Evolutionary conservation across 2,329 filamentous ascomycete species (phyloP).

Genomic region (Camillea tinctor): DNA sequence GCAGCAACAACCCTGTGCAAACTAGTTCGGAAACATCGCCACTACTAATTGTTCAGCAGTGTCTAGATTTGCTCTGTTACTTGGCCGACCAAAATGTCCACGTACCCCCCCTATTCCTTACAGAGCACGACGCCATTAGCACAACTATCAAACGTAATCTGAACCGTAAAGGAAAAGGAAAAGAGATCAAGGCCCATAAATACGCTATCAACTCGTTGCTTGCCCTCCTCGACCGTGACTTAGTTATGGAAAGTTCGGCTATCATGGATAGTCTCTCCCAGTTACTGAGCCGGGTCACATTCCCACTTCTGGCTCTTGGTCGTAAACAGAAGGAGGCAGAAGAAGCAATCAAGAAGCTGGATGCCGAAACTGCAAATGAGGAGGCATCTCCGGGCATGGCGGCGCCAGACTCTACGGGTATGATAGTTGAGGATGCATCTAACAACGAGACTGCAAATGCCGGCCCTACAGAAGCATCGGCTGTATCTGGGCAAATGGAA

Average conservation of each 20-base stretch:
- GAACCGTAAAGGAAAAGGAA: slow-evolving; percentile 82
- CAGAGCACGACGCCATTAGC: slow-evolving; percentile 78
- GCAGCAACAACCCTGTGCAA: slow-evolving; percentile 43
- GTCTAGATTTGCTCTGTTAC: slow-evolving; percentile 79
- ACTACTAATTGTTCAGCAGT: slow-evolving; percentile 93
- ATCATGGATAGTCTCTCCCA: slow-evolving; percentile 94
- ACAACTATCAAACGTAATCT: slow-evolving; percentile 73
- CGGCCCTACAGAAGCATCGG: slow-evolving; percentile 10
- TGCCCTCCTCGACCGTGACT: slow-evolving; percentile 82
- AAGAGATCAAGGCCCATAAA: slow-evolving; percentile 79
- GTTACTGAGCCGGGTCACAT: slow-evolving; percentile 83
- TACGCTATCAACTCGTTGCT: slow-evolving; percentile 92
- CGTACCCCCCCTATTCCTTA: slow-evolving; percentile 88
- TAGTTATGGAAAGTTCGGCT: slow-evolving; percentile 94
- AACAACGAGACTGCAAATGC: slow-evolving; percentile 16
- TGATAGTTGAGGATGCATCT: slow-evolving; percentile 7
- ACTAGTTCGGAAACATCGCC: slow-evolving; percentile 87
- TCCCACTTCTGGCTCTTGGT: slow-evolving; percentile 77
- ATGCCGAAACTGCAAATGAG: slow-evolving; percentile 25
- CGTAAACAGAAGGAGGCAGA: slow-evolving; percentile 56
- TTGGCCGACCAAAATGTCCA: slow-evolving; percentile 83
- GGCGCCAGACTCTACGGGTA: slow-evolving; percentile 12
- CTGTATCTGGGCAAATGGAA: slow-evolving; percentile 23
- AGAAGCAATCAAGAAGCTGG: slow-evolving; percentile 37
- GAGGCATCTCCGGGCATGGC: slow-evolving; percentile 15